A percentile compares a stretch with the other conserved stretches of the same genome.
phyloP scores from a whole-genome alignment of 306 rosid species.

The Castanopsis chinensis region DNA sequence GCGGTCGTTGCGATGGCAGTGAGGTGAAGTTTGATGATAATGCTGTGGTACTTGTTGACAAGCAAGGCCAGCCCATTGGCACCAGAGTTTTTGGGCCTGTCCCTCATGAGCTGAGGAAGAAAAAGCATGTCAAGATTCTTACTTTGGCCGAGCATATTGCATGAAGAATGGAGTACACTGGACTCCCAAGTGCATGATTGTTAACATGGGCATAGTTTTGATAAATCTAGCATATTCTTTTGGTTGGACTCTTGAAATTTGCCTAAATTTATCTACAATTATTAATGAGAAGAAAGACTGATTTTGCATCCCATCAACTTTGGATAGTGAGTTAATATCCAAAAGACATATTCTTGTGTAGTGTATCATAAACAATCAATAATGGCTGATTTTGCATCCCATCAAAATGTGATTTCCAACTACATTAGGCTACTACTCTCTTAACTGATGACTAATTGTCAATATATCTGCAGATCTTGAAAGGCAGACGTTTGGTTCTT shows the following conservation, averaged over 20 bases:
- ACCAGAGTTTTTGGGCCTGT: constrained; percentile 92
- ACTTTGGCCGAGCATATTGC: constrained; percentile 83
- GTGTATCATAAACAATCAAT: no score
- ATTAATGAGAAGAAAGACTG: background rate
- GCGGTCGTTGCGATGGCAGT: constrained; percentile 80
- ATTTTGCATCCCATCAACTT: background rate
- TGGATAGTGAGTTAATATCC: background rate
- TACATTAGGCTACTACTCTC: no score
- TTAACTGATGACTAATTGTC: no score
- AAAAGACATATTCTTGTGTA: background rate
- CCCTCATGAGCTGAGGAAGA: constrained; percentile 82
- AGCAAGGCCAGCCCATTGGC: constrained; percentile 94
- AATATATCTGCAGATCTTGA: no score
- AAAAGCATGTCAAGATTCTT: constrained; percentile 89
- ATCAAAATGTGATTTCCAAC: no score
- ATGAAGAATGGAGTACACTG: constrained; percentile 9
- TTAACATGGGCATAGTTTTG: background rate
- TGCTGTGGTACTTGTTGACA: constrained; percentile 81
- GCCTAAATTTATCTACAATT: background rate
- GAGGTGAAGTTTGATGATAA: constrained; percentile 90
- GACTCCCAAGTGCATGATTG: background rate
- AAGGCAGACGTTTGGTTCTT: no score
- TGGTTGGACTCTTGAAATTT: background rate
- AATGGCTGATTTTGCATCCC: no score
- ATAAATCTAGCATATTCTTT: background rate